These are phyloP conservation scores for Microcyclosporella mali DNA, from an alignment of 2,329 filamentous ascomycete genomes.

Conservation along the genomic window DNA sequence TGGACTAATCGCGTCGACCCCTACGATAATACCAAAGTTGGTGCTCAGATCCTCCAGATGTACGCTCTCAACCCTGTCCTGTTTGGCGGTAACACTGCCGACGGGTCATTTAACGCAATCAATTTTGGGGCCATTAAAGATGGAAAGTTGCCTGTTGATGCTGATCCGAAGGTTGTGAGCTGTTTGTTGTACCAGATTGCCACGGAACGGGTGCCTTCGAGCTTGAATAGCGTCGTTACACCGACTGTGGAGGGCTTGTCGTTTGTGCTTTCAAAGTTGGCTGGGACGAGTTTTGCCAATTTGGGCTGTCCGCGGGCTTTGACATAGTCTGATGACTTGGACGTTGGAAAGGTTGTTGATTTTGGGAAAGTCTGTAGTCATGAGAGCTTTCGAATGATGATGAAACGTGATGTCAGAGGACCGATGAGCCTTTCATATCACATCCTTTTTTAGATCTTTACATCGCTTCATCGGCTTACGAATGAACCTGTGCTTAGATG, in stretches of 20 bases:
- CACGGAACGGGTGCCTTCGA: constrained; percentile 34
- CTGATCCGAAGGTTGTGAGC: constrained; percentile 25
- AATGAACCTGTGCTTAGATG: no score
- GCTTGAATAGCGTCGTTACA: constrained; percentile 33
- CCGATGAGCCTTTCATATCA: no score
- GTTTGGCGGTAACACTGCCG: constrained; percentile 32
- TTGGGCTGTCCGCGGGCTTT: constrained; percentile 32
- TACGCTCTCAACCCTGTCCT: constrained; percentile 39
- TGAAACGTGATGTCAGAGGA: neutral
- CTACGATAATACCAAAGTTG: constrained; percentile 31
- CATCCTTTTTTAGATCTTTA: no score
- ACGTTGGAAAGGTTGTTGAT: no score
- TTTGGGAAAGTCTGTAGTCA: neutral
- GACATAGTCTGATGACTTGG: neutral
- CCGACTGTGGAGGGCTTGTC: constrained; percentile 33
- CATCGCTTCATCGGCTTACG: no score
- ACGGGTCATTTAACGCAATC: constrained; percentile 8
- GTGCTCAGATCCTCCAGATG: constrained; percentile 34
- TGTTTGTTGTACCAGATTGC: constrained; percentile 41
- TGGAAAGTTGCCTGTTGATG: constrained; percentile 33
- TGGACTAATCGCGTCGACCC: constrained; percentile 27
- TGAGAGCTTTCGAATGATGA: neutral
- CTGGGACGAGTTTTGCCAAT: constrained; percentile 26
- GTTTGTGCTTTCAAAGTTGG: constrained; percentile 30
- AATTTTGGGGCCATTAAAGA: constrained; percentile 28